Percentiles rank a stretch among this genome's conserved stretches.
Evolutionary conservation across 768 basidiomycete genomes (phyloP).

Genomic region (Boletus reticulatus): DNA sequence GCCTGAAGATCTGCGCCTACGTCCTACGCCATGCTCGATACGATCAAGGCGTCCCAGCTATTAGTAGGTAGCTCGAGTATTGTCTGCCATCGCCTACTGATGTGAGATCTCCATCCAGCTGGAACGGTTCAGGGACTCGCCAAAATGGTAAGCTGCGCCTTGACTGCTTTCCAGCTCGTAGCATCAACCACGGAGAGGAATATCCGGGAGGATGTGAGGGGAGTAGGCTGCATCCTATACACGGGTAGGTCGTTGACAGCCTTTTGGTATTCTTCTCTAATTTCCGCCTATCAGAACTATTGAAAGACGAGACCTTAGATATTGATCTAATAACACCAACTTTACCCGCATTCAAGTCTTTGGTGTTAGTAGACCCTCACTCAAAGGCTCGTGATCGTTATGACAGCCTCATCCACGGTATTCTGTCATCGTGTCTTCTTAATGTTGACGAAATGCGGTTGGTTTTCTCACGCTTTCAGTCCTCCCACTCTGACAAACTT

Average conservation of each 20-base stretch:
- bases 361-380: conserved; percentile 53
- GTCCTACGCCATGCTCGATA: conserved; percentile 72
- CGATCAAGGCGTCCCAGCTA: conserved; percentile 46
- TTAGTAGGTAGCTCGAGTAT: conserved; percentile 39
- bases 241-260: conserved; percentile 44
- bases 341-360: conserved; percentile 71
- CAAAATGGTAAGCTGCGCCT: conserved; percentile 60
- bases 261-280: not conserved
- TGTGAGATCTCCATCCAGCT: conserved; percentile 39
- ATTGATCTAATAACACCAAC: conserved; percentile 80
- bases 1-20: conserved; percentile 80
- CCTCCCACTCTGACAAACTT: conserved; percentile 3
- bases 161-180: conserved; percentile 59
- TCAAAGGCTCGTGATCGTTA: conserved; percentile 50
- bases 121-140: conserved; percentile 51
- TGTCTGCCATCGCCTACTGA: conserved; percentile 6
- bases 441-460: conserved; percentile 94
- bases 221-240: conserved; percentile 77
- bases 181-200: conserved; percentile 53
- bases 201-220: conserved; percentile 73
- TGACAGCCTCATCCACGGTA: conserved; percentile 64
- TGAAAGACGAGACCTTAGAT: conserved; percentile 83
- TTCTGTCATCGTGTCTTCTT: conserved; percentile 81
- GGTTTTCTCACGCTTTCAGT: conserved; percentile 22
- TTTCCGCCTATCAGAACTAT: conserved; percentile 50